Percentiles rank a stretch among this genome's conserved stretches.
phyloP scores from a whole-genome alignment of 2,329 filamentous ascomycete genomes.

The Colletotrichum tropicicola region DNA sequence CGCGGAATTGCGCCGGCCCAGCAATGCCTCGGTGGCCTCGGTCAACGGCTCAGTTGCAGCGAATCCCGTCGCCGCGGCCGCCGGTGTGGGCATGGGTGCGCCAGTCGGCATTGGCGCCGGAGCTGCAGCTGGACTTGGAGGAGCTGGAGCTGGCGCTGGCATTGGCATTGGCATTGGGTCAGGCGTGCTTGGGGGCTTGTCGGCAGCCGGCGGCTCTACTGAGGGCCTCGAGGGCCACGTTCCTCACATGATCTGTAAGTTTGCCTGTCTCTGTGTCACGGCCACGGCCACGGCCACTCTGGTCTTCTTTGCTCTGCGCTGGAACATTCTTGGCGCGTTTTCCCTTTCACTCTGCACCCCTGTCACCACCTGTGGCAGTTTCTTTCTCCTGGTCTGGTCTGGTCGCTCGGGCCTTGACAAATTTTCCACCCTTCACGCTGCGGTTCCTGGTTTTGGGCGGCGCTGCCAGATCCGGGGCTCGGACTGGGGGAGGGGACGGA shows the following conservation, averaged over 20 bases:
- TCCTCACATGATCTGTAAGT: constrained; percentile 60
- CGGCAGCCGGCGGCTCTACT: constrained; percentile 26
- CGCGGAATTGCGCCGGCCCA: constrained; percentile 48
- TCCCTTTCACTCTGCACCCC: neutral
- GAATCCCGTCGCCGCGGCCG: constrained; percentile 6
- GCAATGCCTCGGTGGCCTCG: constrained; percentile 38
- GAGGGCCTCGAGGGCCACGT: constrained; percentile 51
- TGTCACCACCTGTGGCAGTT: neutral
- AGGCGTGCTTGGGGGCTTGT: constrained; percentile 23
- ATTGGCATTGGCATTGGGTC: constrained; percentile 28
- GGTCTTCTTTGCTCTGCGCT: neutral
- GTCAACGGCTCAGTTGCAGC: constrained; percentile 35
- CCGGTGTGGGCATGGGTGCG: constrained; percentile 8
- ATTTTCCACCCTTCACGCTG: too few species aligned
- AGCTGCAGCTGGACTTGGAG: constrained; percentile 17
- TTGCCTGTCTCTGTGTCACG: neutral
- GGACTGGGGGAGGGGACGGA: constrained; percentile 20
- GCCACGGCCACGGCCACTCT: neutral
- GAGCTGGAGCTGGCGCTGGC: constrained; percentile 27
- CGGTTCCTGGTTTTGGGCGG: neutral
- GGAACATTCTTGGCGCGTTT: neutral
- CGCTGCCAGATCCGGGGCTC: constrained; percentile 21
- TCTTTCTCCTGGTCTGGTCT: too few species aligned
- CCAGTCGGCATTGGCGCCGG: constrained; percentile 12
- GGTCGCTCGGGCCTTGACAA: too few species aligned